phyloP scores from a whole-genome alignment of 1,284 basidiomycete species.

The Tilletiopsis washingtonensis region DNA sequence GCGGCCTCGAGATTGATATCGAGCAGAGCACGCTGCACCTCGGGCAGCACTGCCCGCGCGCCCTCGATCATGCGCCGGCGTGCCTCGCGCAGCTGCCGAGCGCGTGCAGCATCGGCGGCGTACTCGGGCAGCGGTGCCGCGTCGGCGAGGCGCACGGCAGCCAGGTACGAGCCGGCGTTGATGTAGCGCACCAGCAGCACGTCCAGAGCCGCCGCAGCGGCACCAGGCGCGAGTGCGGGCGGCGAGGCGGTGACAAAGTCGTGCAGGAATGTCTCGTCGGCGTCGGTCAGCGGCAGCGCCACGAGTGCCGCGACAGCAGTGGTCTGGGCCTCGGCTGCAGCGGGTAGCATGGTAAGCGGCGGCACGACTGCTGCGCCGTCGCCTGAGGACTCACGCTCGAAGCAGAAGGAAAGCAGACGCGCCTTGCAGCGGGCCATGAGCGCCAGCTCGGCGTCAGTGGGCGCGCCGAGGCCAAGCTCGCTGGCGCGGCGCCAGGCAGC shows the following conservation, averaged over 20 bases:
- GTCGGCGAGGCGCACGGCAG: slow-evolving; percentile 26
- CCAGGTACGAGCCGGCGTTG: slow-evolving; percentile 32
- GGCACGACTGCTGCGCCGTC: neutral
- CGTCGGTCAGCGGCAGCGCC: neutral
- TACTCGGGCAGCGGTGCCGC: slow-evolving; percentile 14
- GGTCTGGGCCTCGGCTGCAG: neutral
- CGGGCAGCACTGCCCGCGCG: slow-evolving; percentile 21
- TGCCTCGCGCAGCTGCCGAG: slow-evolving; percentile 20
- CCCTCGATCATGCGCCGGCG: slow-evolving; percentile 23
- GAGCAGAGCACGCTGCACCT: slow-evolving; percentile 25
- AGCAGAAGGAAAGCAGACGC: too few relatives aligned
- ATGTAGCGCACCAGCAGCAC: slow-evolving; percentile 32
- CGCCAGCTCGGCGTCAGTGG: neutral
- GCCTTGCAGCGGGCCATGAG: too few relatives aligned
- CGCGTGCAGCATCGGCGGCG: neutral
- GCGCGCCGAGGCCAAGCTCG: too few relatives aligned
- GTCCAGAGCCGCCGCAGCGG: slow-evolving; percentile 7
- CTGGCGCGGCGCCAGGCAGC: neutral
- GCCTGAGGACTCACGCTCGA: neutral
- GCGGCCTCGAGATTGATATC: slow-evolving; percentile 13
- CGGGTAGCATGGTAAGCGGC: neutral
- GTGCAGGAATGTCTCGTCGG: neutral
- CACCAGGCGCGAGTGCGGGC: neutral
- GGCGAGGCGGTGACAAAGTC: neutral
- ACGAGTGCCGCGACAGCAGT: neutral